Conservation (phyloP, 2,329 filamentous ascomycete species). For the Talaromyces sp. region DNA sequence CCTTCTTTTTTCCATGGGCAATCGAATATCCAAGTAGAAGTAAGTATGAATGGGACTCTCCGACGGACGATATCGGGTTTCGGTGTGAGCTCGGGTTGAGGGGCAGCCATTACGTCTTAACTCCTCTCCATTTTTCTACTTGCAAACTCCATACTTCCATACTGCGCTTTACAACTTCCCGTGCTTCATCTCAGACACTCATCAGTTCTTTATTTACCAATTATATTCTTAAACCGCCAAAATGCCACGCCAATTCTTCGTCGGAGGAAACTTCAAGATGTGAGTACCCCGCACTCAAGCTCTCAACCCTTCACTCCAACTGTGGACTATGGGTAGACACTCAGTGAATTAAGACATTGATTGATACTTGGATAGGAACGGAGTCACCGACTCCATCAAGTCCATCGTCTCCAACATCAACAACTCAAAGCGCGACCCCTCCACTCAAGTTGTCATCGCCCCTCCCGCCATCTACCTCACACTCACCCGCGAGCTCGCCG, state of each 20-base stretch:
- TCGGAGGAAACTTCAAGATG: conserved; percentile 99
- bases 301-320: conserved; percentile 5
- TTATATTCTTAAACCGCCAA: conserved; percentile 42
- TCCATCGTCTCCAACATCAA: conserved; percentile 88
- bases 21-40: neutral
- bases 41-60: neutral
- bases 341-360: neutral
- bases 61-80: conserved; percentile 11
- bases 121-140: neutral
- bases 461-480: conserved; percentile 89
- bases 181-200: neutral
- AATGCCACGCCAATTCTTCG: conserved; percentile 95
- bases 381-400: conserved; percentile 82
- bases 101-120: neutral
- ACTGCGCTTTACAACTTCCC: neutral
- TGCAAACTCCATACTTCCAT: neutral
- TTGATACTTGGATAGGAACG: conserved; percentile 68
- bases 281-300: conserved; percentile 42
- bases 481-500: conserved; percentile 74
- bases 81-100: conserved; percentile 8
- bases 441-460: conserved; percentile 85
- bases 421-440: conserved; percentile 63
- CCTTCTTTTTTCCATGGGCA: neutral
- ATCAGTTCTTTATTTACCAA: neutral
- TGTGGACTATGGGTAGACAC: neutral